Base-by-base conservation (phyloP, 352 stramenopile species). In the Phytophthora citricola region DNA sequence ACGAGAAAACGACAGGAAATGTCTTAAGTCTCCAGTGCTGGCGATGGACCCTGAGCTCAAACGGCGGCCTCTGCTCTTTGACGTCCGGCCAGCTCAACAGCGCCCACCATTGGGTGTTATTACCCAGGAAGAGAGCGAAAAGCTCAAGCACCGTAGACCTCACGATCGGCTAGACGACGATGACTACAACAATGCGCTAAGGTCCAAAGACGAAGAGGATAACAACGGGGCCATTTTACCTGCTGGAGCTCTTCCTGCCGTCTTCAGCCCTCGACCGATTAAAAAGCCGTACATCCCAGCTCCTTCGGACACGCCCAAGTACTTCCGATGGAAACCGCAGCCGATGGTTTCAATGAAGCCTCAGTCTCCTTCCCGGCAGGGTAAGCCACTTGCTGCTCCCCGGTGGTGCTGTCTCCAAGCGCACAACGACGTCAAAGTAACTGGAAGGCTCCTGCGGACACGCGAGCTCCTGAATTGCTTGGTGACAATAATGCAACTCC, bases 291-390 rank as follows among this genome's bases (percentile, higher is more conserved):
- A 87, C 62, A 43, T 79, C 1, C 61, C 75, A 9, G 72, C 49
- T 1, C 80, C 83, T 9, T 74, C 78, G 5, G 76, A 79, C 27
- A 90, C 81, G 0, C 83, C 81, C 0, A 67, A 80, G 49, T 91
- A 91, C 58, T 91, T 90, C 53, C 75, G 80, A 17, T 91, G 79
- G 83, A 89, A 86, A 31, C 73, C 63, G 3, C 66, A 78, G 9
- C 36, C 38, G 15, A 53, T 61, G 46, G 20, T 5, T 22, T 32
- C 57, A 29, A 38, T 51, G 5, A 69, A 73, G 36, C 22, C 65
- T 17, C n/a, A 26, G 22, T 40, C 17, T 34, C 5, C 43, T 15
- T 51, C 46, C 38, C 40, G 44, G 3, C 47, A 62, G 38, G 32
- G 17, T 38, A 74, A 70, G 38, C 44, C 58, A 39, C 20, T 44